These are phyloP conservation scores for Pyrus bretschneideri DNA, from an alignment of 306 rosid species.

Conservation along the genomic window DNA sequence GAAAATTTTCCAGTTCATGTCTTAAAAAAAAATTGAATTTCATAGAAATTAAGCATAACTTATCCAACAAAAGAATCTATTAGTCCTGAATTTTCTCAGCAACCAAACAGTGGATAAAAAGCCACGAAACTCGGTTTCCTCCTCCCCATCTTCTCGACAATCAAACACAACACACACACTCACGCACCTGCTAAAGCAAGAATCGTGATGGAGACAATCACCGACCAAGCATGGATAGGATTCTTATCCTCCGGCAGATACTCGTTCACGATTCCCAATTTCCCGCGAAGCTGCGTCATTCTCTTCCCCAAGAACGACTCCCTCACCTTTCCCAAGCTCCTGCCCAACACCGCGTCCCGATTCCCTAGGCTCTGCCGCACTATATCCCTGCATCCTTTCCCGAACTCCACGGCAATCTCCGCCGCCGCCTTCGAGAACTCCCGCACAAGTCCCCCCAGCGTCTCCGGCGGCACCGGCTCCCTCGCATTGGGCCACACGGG, in stretches of 20 bases:
- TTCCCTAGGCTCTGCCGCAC: slow-evolving; percentile 66
- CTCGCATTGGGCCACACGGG: slow-evolving; percentile 14
- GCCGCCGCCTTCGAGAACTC: slow-evolving; percentile 73
- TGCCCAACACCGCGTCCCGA: slow-evolving; percentile 45
- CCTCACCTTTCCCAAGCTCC: slow-evolving; percentile 37
- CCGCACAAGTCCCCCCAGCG: slow-evolving; percentile 35
- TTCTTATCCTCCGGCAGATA: slow-evolving; percentile 89
- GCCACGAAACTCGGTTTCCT: neutral
- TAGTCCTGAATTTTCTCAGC: neutral
- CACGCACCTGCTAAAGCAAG: slow-evolving; percentile 63
- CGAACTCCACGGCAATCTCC: slow-evolving; percentile 76
- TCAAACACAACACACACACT: neutral
- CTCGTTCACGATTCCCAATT: slow-evolving; percentile 49
- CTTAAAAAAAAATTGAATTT: neutral
- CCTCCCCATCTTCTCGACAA: slow-evolving; percentile 2
- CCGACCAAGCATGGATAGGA: slow-evolving; percentile 68
- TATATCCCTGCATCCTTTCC: slow-evolving; percentile 86
- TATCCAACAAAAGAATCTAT: neutral
- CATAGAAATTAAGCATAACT: neutral
- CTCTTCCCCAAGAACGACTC: slow-evolving; percentile 40
- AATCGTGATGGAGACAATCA: slow-evolving; percentile 46
- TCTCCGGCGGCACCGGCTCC: slow-evolving; percentile 36
- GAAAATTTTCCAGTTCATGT: neutral
- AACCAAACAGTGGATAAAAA: slow-evolving; percentile 2
- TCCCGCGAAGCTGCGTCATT: slow-evolving; percentile 27